Base-by-base conservation (phyloP, 352 stramenopile genomes). In the Pythium monospermum region DNA sequence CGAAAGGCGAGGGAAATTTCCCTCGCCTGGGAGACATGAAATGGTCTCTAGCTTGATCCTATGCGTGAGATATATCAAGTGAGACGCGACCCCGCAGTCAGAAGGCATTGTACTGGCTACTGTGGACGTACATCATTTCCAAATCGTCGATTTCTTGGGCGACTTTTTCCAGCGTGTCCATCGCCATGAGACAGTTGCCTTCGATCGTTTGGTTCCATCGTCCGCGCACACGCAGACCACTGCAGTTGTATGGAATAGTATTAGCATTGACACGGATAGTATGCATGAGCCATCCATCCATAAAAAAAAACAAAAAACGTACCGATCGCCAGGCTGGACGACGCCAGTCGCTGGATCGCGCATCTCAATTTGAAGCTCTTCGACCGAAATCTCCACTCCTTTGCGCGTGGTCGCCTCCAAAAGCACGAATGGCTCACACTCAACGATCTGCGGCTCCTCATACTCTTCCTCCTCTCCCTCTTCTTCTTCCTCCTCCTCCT, bases 11-110 rank as follows among this genome's bases (percentile, higher is more conserved):
- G 80, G 80, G n/a, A 87, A 68, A 42, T 87, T 91, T 10, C 76
- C 72, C 1, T 64, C 35, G 2, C 63, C 64, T 1, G 71, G 44
- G 1, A 81, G 48, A 18, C 67, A 65, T 12, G 67, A 64, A 6
- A 91, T 64, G 1, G 73, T 87, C 47, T 86, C 74, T 2, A 89
- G 64, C 35, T 91, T 89, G 62, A 86, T 85, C 76, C 80, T 91
- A 44, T 12, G 41, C n/a, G n/a, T n/a, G 6, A 51, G 6, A 26
- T 5, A 51, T 46, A 39, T n/a, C n/a, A n/a, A n/a, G n/a, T n/a
- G n/a, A n/a, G n/a, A n/a, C n/a, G n/a, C n/a, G n/a, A n/a, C n/a
- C n/a, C n/a, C n/a, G n/a, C n/a, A n/a, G n/a, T n/a, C n/a, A n/a
- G n/a, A 13, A 39, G 11, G 11, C 13, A 4, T 16, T 39, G 8